Conservation (phyloP, 352 stramenopile genomes). For the Lagenidium giganteum region DNA sequence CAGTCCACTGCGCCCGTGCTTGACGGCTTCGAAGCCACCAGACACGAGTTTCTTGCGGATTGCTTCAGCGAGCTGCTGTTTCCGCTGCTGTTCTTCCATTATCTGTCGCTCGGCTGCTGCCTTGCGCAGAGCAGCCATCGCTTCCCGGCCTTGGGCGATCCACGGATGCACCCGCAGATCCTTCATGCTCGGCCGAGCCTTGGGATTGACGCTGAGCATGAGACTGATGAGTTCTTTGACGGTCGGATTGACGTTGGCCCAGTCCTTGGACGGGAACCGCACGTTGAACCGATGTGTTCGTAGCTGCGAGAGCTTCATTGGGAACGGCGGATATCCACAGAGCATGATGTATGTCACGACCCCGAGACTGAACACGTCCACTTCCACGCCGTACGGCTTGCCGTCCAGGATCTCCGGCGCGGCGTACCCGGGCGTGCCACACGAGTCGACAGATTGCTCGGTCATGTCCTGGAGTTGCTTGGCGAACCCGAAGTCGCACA, state of each 20-base stretch:
- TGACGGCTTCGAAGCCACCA: constrained; percentile 68
- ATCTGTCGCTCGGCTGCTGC: constrained; percentile 42
- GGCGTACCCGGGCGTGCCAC: constrained; percentile 79
- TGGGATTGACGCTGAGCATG: constrained; percentile 77
- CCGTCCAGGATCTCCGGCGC: constrained; percentile 82
- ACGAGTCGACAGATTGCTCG: constrained; percentile 76
- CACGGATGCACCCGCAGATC: constrained; percentile 55
- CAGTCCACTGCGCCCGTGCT: constrained; percentile 75
- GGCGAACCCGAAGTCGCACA: constrained; percentile 86
- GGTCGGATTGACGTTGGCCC: constrained; percentile 43
- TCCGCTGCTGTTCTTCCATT: constrained; percentile 44
- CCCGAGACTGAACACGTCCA: constrained; percentile 88
- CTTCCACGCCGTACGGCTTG: constrained; percentile 74
- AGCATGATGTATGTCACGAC: constrained; percentile 87
- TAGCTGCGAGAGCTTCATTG: constrained; percentile 83
- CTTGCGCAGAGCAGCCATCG: constrained; percentile 32
- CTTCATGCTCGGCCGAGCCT: constrained; percentile 48
- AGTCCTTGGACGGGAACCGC: constrained; percentile 79
- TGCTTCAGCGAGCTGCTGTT: constrained; percentile 52
- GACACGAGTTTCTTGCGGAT: constrained; percentile 72
- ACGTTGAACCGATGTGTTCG: constrained; percentile 81
- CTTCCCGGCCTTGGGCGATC: constrained; percentile 45
- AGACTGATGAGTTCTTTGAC: constrained; percentile 74
- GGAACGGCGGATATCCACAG: constrained; percentile 84
- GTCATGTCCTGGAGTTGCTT: constrained; percentile 51